A percentile compares a stretch with the other conserved stretches of the same genome.
Evolutionary conservation across 768 basidiomycete species (phyloP).

Genomic region (Lyophyllum decastes): DNA sequence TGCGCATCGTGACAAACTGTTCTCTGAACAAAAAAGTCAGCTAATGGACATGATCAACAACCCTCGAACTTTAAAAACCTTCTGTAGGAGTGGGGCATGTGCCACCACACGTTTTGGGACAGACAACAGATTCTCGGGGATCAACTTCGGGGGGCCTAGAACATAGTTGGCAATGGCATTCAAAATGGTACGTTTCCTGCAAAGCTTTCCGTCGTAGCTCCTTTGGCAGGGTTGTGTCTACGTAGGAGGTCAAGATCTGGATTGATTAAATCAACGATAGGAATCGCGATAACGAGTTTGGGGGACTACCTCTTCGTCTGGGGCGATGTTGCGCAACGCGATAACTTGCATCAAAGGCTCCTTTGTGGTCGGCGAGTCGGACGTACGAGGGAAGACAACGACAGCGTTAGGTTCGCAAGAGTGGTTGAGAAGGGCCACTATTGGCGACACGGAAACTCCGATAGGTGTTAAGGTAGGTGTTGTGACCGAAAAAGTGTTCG

Average conservation of each 20-base stretch:
- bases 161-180: constrained; percentile 71
- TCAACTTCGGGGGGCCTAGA: constrained; percentile 40
- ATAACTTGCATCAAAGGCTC: constrained; percentile 76
- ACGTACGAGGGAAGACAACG: constrained; percentile 80
- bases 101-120: constrained; percentile 71
- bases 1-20: constrained; percentile 46
- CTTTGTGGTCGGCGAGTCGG: constrained; percentile 29
- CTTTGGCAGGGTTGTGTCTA: constrained; percentile 79
- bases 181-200: constrained; percentile 76
- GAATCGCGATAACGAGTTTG: background rate
- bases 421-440: constrained; percentile 83
- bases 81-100: constrained; percentile 60
- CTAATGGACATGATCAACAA: background rate
- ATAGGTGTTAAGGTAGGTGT: constrained; percentile 77
- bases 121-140: constrained; percentile 67
- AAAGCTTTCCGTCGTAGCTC: constrained; percentile 56
- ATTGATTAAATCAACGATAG: background rate
- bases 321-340: constrained; percentile 61
- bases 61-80: constrained; percentile 36
- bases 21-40: constrained; percentile 37
- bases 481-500: constrained; percentile 89
- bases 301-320: constrained; percentile 69
- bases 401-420: constrained; percentile 88
- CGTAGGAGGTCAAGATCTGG: constrained; percentile 80
- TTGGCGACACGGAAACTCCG: constrained; percentile 82